Evolutionary conservation across 23 red algal genomes (phyloP).

Genomic region (Gracilaria domingensis): DNA sequence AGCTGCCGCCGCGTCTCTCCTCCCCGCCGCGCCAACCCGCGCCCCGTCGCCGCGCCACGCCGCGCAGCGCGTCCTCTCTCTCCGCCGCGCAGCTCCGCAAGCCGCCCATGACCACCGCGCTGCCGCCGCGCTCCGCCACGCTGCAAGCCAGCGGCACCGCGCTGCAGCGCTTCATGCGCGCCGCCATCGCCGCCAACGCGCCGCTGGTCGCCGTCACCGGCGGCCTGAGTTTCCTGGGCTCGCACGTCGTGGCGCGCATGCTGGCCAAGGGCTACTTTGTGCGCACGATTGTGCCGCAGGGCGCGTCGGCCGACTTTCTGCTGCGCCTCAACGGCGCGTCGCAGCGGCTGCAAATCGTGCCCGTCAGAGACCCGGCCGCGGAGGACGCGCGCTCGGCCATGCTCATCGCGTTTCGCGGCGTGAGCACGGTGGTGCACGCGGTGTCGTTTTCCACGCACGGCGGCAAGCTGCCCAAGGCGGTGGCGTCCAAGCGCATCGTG

Average conservation of each 20-base stretch:
- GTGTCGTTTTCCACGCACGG: conserved; percentile 64
- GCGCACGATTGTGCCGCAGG: conserved; percentile 65
- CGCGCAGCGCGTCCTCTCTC: neutral
- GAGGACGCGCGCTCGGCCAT: conserved; percentile 67
- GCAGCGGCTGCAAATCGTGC: conserved; percentile 43
- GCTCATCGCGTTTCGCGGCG: conserved; percentile 64
- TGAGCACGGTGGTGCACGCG: conserved; percentile 55
- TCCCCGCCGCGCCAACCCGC: neutral
- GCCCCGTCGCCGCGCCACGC: neutral
- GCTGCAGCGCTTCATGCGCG: conserved; percentile 44
- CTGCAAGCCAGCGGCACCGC: neutral
- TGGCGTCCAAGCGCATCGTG: conserved; percentile 64
- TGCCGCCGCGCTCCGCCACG: conserved; percentile 23
- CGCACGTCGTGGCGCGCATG: conserved; percentile 56
- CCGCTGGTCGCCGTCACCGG: conserved; percentile 60
- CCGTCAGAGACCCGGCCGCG: conserved; percentile 65
- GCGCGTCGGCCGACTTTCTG: conserved; percentile 50
- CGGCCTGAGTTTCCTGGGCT: conserved; percentile 45
- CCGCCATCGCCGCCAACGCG: conserved; percentile 41
- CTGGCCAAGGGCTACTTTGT: conserved; percentile 62
- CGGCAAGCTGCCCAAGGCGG: conserved; percentile 36
- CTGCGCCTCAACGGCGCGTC: conserved; percentile 21
- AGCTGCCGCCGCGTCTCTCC: neutral
- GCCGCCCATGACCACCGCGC: neutral
- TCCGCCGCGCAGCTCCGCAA: neutral